These are phyloP conservation scores for Phytophthora litchii DNA, from an alignment of 352 stramenopile species.

Conservation along the genomic window DNA sequence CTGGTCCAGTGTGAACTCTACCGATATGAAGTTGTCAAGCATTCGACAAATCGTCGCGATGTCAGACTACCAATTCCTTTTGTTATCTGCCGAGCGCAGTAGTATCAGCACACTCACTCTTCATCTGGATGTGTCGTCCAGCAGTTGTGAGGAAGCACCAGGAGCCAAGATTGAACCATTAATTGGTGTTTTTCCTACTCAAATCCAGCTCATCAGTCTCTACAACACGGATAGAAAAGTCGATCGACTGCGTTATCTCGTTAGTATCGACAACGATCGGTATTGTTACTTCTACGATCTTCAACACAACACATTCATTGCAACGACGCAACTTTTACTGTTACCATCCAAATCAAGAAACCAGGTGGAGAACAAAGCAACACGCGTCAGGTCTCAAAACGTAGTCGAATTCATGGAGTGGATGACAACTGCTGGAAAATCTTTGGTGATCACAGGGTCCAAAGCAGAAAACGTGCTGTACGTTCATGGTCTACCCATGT, in stretches of 20 bases:
- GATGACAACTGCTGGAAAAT: constrained; percentile 29
- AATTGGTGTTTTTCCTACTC: constrained; percentile 31
- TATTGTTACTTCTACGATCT: constrained; percentile 60
- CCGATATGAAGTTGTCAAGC: constrained; percentile 2
- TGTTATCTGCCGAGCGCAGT: constrained; percentile 27
- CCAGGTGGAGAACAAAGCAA: constrained; percentile 6
- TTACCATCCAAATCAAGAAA: constrained; percentile 15
- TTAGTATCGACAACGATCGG: constrained; percentile 43
- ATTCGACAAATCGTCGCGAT: constrained; percentile 25
- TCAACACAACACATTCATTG: constrained; percentile 24
- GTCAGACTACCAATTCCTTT: constrained; percentile 25
- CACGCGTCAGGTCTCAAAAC: constrained; percentile 1
- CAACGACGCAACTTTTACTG: constrained; percentile 44
- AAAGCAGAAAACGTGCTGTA: constrained; percentile 29
- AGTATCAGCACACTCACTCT: constrained; percentile 19
- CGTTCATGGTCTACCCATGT: constrained; percentile 54
- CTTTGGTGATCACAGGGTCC: constrained; percentile 39
- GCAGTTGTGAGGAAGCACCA: background rate
- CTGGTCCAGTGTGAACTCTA: constrained; percentile 26
- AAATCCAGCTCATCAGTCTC: constrained; percentile 30
- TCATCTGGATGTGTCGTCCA: background rate
- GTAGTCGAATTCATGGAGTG: constrained; percentile 36
- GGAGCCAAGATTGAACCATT: constrained; percentile 14
- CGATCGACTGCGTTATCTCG: constrained; percentile 29
- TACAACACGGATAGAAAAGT: constrained; percentile 12